phyloP scores from a whole-genome alignment of 306 rosid species.

The Fagus crenata region DNA sequence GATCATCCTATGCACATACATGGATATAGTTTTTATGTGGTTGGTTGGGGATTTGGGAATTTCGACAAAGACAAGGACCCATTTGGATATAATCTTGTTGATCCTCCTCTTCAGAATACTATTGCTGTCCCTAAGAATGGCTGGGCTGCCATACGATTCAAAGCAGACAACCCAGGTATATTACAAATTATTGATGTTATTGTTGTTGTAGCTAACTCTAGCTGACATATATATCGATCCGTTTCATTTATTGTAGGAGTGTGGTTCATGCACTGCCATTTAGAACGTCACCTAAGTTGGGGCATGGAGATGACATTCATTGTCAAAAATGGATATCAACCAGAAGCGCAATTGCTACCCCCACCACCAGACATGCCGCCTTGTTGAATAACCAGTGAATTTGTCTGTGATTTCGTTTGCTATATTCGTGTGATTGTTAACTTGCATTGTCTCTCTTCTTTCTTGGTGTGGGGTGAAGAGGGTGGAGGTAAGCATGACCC shows the following conservation, averaged over 20 bases:
- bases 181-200: neutral
- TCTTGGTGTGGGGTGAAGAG: neutral
- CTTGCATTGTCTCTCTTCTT: neutral
- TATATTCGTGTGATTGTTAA: neutral
- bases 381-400: slow-evolving; percentile 33
- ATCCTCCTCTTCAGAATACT: slow-evolving; percentile 56
- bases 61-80: slow-evolving; percentile 45
- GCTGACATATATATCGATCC: neutral
- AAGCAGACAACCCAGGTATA: slow-evolving; percentile 51
- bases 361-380: slow-evolving; percentile 65
- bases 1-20: slow-evolving; percentile 71
- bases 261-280: slow-evolving; percentile 68
- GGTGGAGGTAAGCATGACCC: neutral
- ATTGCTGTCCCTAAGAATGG: slow-evolving; percentile 50
- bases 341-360: slow-evolving; percentile 26
- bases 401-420: neutral
- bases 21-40: slow-evolving; percentile 48
- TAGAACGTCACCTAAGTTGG: slow-evolving; percentile 61
- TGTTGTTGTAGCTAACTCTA: neutral
- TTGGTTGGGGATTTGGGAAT: slow-evolving; percentile 61
- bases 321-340: slow-evolving; percentile 48
- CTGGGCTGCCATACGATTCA: slow-evolving; percentile 44
- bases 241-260: slow-evolving; percentile 41
- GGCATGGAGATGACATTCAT: slow-evolving; percentile 65
- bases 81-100: slow-evolving; percentile 42